Evolutionary conservation across 805 yeast species (phyloP), one percentile per base, ranked within the genome.

Genomic region (Kregervanrija pseudodelftensis): DNA sequence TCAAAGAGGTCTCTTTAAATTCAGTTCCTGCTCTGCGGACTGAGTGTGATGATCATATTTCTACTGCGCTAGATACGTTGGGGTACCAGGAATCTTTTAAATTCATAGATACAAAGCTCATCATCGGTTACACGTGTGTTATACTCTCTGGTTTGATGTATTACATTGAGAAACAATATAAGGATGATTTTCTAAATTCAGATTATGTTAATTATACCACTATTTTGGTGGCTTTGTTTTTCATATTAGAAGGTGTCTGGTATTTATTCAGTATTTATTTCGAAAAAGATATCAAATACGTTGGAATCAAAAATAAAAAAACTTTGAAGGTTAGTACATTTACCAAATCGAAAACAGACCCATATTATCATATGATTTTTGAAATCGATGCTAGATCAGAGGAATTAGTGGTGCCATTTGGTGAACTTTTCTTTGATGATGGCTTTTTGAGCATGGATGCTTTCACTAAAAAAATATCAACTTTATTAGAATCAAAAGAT

Each of bases 61-160:
- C 74, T 5, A 56, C 49, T 3, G 64, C 67, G 1, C 56, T 78
- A 43, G 65, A 65, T 31, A 62, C 62, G 34, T 55, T 76, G 11
- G 79, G 77, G 3, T 78, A 66, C 50, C 59, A 60, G 11, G 77
- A 78, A 53, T 67, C 74, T 28, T 77, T 76, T 51, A 50, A 49
- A 11, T 49, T 74, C 13, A 53, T 57, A 32, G 82, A 78, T 52
- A 54, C 65, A 36, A 75, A 74, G 54, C 57, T 78, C 28, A 76
- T 67, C 2, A 59, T 78, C 33, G 82, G 82, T 0, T 68, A 71
- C 46, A 33, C 63, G 32, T 69, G 77, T 5, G 77, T 75, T 11
- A 61, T 61, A 4, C 55, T 70, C 30, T 73, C 80, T 8, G 81
- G 68, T 2, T 57, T 59, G 15, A 60, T 76, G 48, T 78, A 67